Evolutionary conservation across 2,329 filamentous ascomycete genomes (phyloP).

Genomic region (Aspergillus pseudonomiae): DNA sequence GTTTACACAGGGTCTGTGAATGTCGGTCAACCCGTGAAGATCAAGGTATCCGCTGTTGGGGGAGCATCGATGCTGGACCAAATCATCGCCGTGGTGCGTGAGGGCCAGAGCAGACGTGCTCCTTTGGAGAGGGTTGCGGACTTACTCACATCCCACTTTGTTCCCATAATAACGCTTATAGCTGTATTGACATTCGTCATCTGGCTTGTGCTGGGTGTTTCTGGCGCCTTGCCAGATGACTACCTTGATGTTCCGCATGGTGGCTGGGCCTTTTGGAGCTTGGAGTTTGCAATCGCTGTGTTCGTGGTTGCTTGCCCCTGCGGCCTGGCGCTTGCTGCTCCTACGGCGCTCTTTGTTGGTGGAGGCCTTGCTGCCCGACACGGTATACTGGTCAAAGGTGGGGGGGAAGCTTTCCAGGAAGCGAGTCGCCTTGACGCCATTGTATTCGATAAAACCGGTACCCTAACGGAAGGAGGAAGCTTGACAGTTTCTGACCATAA

Average conservation of each 20-base stretch:
- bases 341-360: conserved; percentile 83
- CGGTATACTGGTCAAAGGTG: conserved; percentile 81
- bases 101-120: conserved; percentile 53
- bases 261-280: conserved; percentile 56
- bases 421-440: conserved; percentile 76
- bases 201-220: conserved; percentile 50
- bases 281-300: conserved; percentile 75
- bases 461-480: conserved; percentile 69
- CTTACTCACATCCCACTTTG: conserved; percentile 52
- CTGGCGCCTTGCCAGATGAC: conserved; percentile 49
- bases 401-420: conserved; percentile 83
- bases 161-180: conserved; percentile 52
- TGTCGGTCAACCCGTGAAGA: conserved; percentile 47
- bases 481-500: conserved; percentile 58
- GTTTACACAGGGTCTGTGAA: conserved; percentile 54
- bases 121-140: conserved; percentile 53
- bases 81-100: conserved; percentile 53
- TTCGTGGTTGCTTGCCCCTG: conserved; percentile 88
- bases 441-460: conserved; percentile 89
- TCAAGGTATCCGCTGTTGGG: conserved; percentile 48
- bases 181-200: conserved; percentile 51
- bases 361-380: conserved; percentile 77
- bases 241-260: conserved; percentile 55
- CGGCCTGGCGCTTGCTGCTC: conserved; percentile 80
- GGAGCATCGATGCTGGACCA: conserved; percentile 55